phyloP scores from a whole-genome alignment of 176 grass and related monocot species.

The Rhynchospora pubera region DNA sequence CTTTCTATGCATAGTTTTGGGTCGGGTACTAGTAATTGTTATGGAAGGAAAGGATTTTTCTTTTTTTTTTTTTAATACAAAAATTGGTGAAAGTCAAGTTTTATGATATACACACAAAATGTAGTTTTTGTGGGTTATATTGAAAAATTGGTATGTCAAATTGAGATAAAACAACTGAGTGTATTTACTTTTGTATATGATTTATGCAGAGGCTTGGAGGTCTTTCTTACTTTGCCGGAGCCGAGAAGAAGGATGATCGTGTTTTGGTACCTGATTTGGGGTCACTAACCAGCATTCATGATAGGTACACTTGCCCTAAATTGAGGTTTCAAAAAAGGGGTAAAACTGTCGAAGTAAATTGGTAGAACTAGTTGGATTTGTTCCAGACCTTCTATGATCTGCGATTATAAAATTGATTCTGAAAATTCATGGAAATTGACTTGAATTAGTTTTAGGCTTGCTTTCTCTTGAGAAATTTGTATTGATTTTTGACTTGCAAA shows the following conservation, averaged over 20 bases:
- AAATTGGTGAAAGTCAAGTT: not conserved
- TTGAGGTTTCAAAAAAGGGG: not conserved
- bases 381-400: constrained; percentile 6
- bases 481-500: not conserved
- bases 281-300: constrained; percentile 92
- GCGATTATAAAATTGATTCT: not conserved
- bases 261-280: constrained; percentile 98
- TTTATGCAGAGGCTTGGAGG: constrained; percentile 67
- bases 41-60: not conserved
- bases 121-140: not conserved
- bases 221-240: constrained; percentile 93
- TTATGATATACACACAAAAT: not conserved
- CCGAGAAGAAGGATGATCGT: constrained; percentile 96
- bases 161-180: not conserved
- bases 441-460: not conserved
- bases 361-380: not conserved
- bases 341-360: not conserved
- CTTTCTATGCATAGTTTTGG: not conserved
- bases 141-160: not conserved
- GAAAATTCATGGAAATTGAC: not conserved
- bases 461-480: not conserved
- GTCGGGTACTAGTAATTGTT: not conserved
- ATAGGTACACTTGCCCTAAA: constrained; percentile 45
- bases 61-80: not conserved
- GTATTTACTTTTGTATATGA: not conserved